Evolutionary conservation across 2,329 filamentous ascomycete genomes (phyloP).

Genomic region (Trichoderma simmonsii): DNA sequence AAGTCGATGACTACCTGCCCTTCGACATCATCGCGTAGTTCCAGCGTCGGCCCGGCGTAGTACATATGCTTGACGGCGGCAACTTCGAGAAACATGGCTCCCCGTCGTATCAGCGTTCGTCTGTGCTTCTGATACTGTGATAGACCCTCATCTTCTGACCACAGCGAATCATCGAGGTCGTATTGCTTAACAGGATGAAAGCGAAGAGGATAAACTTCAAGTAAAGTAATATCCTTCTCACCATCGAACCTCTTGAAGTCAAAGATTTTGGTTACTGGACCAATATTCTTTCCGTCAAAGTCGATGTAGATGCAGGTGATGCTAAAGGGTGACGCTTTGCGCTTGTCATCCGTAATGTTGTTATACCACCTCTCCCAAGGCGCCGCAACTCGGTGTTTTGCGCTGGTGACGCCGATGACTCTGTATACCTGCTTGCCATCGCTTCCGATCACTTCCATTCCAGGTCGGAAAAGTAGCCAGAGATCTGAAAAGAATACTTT

Average conservation of each 20-base stretch:
- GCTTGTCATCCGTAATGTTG: neutral
- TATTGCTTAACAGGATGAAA: neutral
- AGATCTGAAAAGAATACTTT: slow-evolving; percentile 25
- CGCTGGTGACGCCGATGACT: slow-evolving; percentile 20
- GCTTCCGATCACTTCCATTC: slow-evolving; percentile 23
- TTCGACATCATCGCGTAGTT: slow-evolving; percentile 13
- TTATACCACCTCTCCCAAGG: neutral
- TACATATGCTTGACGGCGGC: slow-evolving; percentile 27
- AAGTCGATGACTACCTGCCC: slow-evolving; percentile 17
- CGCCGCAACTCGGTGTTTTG: neutral
- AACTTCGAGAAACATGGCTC: slow-evolving; percentile 24
- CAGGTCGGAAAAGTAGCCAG: slow-evolving; percentile 30
- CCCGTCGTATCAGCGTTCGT: slow-evolving; percentile 23
- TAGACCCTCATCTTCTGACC: neutral
- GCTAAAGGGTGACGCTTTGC: neutral
- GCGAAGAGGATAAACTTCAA: slow-evolving; percentile 30
- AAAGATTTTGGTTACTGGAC: slow-evolving; percentile 26
- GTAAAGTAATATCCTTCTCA: slow-evolving; percentile 24
- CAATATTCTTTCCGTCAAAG: slow-evolving; percentile 32
- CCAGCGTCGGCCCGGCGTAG: slow-evolving; percentile 20
- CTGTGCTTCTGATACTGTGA: neutral
- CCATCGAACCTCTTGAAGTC: slow-evolving; percentile 28
- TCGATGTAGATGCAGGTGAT: slow-evolving; percentile 28
- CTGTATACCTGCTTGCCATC: slow-evolving; percentile 26
- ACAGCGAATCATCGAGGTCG: neutral